These are phyloP conservation scores for Neurospora sp. DNA, from an alignment of 495 filamentous ascomycete genomes.

Conservation along the genomic window DNA sequence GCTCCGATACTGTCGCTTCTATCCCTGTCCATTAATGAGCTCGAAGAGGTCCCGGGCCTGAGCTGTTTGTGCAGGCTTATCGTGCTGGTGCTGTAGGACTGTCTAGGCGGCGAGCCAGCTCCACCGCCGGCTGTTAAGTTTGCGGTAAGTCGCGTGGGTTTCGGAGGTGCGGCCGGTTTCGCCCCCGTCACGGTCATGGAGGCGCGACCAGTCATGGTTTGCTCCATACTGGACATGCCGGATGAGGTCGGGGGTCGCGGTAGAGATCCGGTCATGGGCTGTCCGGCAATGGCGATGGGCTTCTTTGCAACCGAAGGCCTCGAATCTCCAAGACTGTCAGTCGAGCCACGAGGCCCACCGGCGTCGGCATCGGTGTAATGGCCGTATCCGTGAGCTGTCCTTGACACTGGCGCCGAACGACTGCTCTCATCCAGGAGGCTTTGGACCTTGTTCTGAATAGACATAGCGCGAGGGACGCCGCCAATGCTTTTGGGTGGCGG, in stretches of 20 bases:
- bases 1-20: slow-evolving; percentile 1
- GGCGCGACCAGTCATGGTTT: slow-evolving; percentile 1
- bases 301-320: slow-evolving; percentile 23
- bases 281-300: slow-evolving; percentile 10
- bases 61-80: not conserved
- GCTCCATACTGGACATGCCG: not conserved
- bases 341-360: slow-evolving; percentile 4
- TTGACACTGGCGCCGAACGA: slow-evolving; percentile 45
- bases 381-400: slow-evolving; percentile 84
- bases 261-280: not conserved
- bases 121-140: slow-evolving; percentile 26
- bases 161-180: slow-evolving; percentile 35
- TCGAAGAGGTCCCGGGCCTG: slow-evolving; percentile 4
- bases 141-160: slow-evolving; percentile 42
- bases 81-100: not conserved
- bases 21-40: not conserved
- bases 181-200: slow-evolving; percentile 1
- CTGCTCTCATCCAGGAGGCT: slow-evolving; percentile 71
- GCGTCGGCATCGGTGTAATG: slow-evolving; percentile 53
- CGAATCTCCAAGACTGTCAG: slow-evolving; percentile 8
- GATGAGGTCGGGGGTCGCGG: not conserved
- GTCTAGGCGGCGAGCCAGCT: slow-evolving; percentile 27
- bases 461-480: slow-evolving; percentile 56
- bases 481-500: slow-evolving; percentile 40
- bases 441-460: slow-evolving; percentile 86